A percentile compares a stretch with the other conserved stretches of the same genome.
Conservation (phyloP, 2,329 filamentous ascomycete genomes). For the Nothophaeocryptopus gaeumannii region DNA sequence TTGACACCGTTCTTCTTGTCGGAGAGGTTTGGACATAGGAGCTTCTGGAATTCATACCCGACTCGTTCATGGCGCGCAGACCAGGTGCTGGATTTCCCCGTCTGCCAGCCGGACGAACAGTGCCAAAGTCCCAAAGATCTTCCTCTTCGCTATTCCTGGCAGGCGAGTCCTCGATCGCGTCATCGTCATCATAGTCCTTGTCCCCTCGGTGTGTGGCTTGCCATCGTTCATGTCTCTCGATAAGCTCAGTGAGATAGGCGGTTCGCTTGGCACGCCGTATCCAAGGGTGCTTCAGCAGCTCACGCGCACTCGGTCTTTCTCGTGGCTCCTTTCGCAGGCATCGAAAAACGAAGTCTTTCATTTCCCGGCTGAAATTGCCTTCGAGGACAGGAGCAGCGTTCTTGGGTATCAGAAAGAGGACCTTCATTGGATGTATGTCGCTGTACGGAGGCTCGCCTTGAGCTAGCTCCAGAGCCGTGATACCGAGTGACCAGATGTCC, state of each 20-base stretch:
- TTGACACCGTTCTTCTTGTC: conserved; percentile 32
- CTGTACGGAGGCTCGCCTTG: conserved; percentile 91
- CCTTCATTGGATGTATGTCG: conserved; percentile 98
- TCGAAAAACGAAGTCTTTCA: conserved; percentile 54
- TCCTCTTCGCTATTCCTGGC: conserved; percentile 60
- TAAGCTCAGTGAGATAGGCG: conserved; percentile 92
- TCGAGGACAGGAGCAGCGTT: conserved; percentile 76
- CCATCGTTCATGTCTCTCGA: conserved; percentile 87
- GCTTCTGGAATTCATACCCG: conserved; percentile 70
- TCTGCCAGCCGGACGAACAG: conserved; percentile 71
- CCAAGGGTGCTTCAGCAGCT: conserved; percentile 85
- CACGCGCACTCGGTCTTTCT: conserved; percentile 81
- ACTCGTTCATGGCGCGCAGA: conserved; percentile 73
- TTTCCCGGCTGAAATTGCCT: conserved; percentile 47
- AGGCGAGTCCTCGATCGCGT: conserved; percentile 48
- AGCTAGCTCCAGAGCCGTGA: conserved; percentile 87
- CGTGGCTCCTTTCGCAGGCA: conserved; percentile 87
- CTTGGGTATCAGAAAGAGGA: conserved; percentile 92
- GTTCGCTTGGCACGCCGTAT: conserved; percentile 90
- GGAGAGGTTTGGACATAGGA: conserved; percentile 41
- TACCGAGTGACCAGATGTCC: conserved; percentile 95
- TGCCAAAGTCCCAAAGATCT: conserved; percentile 98
- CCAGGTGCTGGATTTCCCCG: conserved; percentile 58
- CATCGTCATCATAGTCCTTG: conserved; percentile 62
- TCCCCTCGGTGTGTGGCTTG: conserved; percentile 73